Evolutionary conservation across 2,329 filamentous ascomycete genomes (phyloP).

Genomic region (Neonectria coccinea): DNA sequence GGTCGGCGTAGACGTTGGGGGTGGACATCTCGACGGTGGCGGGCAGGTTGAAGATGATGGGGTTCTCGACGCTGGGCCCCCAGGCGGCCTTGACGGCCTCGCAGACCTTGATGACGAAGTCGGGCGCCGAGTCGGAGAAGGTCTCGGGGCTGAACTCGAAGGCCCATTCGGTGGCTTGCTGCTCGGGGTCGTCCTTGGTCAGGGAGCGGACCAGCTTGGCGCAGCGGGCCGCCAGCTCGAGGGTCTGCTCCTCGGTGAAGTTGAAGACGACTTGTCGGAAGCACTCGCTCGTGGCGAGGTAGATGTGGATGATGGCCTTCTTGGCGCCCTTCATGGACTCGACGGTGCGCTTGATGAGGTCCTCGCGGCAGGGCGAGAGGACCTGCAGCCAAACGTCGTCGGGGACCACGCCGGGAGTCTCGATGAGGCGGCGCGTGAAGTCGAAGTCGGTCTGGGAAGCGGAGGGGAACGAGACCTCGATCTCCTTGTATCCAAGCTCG

Average conservation of each 20-base stretch:
- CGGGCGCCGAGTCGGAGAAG: conserved; percentile 90
- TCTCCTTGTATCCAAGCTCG: conserved; percentile 95
- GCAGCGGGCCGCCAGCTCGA: conserved; percentile 86
- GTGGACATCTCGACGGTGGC: conserved; percentile 96
- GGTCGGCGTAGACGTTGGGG: conserved; percentile 94
- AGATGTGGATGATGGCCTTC: conserved; percentile 95
- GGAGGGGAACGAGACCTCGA: conserved; percentile 95
- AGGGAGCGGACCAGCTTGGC: conserved; percentile 88
- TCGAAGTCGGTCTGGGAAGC: conserved; percentile 96
- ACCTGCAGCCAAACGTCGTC: conserved; percentile 93
- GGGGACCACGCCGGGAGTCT: conserved; percentile 53
- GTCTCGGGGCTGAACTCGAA: conserved; percentile 89
- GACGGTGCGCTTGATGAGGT: conserved; percentile 90
- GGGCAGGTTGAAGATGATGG: conserved; percentile 96
- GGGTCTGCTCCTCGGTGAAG: conserved; percentile 83
- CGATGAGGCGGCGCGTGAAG: conserved; percentile 87
- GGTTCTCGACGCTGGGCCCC: conserved; percentile 81
- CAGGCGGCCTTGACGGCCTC: conserved; percentile 95
- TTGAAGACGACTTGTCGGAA: conserved; percentile 93
- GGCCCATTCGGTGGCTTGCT: conserved; percentile 73
- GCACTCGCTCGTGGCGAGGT: conserved; percentile 95
- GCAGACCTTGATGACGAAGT: conserved; percentile 86
- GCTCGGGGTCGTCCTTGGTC: conserved; percentile 80
- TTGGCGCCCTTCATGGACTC: conserved; percentile 90
- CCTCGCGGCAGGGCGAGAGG: conserved; percentile 89